Percentiles rank a stretch among this genome's conserved stretches.
Evolutionary conservation across 2,329 filamentous ascomycete genomes (phyloP).

Genomic region (Verticillium tricorpus): DNA sequence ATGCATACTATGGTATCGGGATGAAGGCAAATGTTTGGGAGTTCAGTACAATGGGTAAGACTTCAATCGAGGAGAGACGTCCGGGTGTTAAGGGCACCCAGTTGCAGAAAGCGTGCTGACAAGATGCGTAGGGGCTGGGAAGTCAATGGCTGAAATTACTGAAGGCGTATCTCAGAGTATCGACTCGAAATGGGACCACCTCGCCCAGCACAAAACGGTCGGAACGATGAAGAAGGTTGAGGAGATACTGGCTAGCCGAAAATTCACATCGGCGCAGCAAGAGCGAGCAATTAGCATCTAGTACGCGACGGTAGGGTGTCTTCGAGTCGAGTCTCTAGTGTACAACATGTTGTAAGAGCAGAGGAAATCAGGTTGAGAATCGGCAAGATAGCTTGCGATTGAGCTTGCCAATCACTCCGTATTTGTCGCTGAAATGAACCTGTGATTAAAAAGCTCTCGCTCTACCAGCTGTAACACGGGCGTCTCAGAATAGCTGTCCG

Average conservation of each 20-base stretch:
- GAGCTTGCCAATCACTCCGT: neutral
- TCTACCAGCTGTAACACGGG: too few relatives aligned
- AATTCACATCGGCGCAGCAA: slow-evolving; percentile 27
- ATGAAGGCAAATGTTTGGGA: slow-evolving; percentile 99
- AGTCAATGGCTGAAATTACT: slow-evolving; percentile 45
- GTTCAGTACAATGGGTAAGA: slow-evolving; percentile 61
- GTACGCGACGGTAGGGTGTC: neutral
- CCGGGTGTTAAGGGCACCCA: neutral
- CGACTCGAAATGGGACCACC: slow-evolving; percentile 48
- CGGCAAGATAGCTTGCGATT: neutral
- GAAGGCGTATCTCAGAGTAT: slow-evolving; percentile 37
- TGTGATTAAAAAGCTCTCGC: too few relatives aligned
- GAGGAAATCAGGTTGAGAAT: neutral
- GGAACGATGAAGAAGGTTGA: slow-evolving; percentile 52
- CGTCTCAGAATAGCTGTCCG: too few relatives aligned
- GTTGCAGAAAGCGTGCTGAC: neutral
- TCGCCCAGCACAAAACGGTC: slow-evolving; percentile 47
- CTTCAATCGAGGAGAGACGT: neutral
- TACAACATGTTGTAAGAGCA: neutral
- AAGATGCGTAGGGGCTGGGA: slow-evolving; percentile 38
- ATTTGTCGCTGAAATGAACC: too few relatives aligned
- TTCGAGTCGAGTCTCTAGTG: neutral
- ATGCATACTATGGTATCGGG: slow-evolving; percentile 92
- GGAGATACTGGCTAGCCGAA: slow-evolving; percentile 50
- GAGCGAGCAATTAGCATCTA: neutral